Evolutionary conservation across 1,284 basidiomycete genomes (phyloP), one percentile per base, ranked within the genome.

Genomic region (Marasmius fiardii): DNA sequence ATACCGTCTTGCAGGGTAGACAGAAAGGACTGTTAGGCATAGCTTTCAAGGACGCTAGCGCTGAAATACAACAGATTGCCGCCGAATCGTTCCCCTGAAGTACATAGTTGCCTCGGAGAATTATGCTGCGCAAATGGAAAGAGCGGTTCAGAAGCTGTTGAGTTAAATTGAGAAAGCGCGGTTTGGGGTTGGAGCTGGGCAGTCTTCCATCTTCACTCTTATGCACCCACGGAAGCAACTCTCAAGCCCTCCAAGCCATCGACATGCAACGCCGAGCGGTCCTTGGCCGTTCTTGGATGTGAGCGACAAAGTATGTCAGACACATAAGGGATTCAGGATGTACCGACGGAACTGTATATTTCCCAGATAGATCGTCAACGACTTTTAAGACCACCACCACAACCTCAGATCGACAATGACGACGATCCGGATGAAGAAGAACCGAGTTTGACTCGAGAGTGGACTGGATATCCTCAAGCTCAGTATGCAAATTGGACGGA

Each of bases 201-300:
- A 37, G 39, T 41, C 39, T 14, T 16, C 39, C 39, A 41, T n/a
- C n/a, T n/a, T n/a, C n/a, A 41, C n/a, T n/a, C 16, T 41, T 18
- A 41, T 49, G 47, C 23, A 4, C 4, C 47, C 47, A 26, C 47
- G 47, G 47, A 49, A 31, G 28, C 12, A 49, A 49, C 24, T 26
- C 18, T 7, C 23, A 31, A 31, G 47, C n/a, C 47, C 11, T 49
- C n/a, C 23, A 31, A 31, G 47, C n/a, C 47, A 26, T 49, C 47
- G 47, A 18, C 47, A 49, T n/a, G 47, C 47, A 12, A 49, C 47
- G 12, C 47, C 47, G 14, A 49, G 47, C 28, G 47, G 47, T 4
- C 47, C 47, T 31, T 49, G 47, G 47, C 47, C 47, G 18, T 49
- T 49, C 26, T 31, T 49, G 18, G 47, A 49, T 20, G 26, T 49